Evolutionary conservation across 306 rosid species (phyloP).

Genomic region (Albizia julibrissin): DNA sequence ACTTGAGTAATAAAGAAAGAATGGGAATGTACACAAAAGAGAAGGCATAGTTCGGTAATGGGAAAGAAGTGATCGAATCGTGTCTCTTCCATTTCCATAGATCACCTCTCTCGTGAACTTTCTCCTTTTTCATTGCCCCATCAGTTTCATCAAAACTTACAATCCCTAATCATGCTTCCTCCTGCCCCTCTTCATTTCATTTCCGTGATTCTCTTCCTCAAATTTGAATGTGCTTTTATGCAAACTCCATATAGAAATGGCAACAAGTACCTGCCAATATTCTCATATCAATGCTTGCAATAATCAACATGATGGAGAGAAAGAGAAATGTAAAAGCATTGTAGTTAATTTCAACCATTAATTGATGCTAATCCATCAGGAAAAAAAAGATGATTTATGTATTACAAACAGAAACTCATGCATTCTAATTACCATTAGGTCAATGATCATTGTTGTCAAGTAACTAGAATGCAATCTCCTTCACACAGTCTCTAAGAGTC

Average conservation of each 20-base stretch:
- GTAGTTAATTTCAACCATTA: not conserved
- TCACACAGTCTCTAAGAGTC: not conserved
- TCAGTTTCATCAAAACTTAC: not conserved
- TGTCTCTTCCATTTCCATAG: not conserved
- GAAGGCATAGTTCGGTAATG: slow-evolving; percentile 37
- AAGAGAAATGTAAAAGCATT: no score
- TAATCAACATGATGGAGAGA: no score
- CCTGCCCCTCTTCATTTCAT: not conserved
- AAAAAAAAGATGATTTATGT: not conserved
- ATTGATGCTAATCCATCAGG: not conserved
- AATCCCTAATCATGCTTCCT: not conserved
- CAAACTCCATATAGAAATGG: not conserved
- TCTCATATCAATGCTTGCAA: not conserved
- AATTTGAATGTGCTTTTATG: not conserved
- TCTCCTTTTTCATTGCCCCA: slow-evolving; percentile 7
- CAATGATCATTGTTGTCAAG: not conserved
- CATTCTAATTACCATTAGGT: not conserved
- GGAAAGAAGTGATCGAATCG: slow-evolving; percentile 2
- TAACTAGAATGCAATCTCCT: not conserved
- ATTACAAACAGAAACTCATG: no score
- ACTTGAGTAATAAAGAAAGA: not conserved
- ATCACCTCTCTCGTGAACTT: slow-evolving; percentile 30
- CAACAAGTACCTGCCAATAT: not conserved
- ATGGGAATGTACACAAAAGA: not conserved
- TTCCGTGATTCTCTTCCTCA: not conserved